These are phyloP conservation scores for Dalbergia cochinchinensis DNA, from an alignment of 306 rosid species.

Conservation along the genomic window DNA sequence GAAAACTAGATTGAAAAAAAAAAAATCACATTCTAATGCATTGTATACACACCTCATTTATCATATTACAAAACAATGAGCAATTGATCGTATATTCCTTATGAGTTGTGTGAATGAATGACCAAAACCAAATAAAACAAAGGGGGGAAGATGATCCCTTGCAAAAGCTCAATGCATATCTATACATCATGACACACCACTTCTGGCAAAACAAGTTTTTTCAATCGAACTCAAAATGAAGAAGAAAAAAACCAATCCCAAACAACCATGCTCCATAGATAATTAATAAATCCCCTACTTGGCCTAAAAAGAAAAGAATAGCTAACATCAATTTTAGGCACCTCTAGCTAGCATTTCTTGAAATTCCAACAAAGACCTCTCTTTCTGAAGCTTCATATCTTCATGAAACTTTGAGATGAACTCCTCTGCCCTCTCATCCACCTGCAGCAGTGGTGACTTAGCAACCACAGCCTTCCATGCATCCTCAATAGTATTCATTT, in stretches of 20 bases:
- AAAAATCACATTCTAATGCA: neutral
- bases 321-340: constrained; percentile 19
- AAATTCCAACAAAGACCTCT: constrained; percentile 49
- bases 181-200: neutral
- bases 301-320: neutral
- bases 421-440: constrained; percentile 63
- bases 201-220: neutral
- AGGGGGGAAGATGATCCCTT: neutral
- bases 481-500: constrained; percentile 47
- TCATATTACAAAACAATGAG: constrained; percentile 10
- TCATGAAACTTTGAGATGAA: constrained; percentile 64
- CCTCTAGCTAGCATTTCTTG: constrained; percentile 48
- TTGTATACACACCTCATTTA: constrained; percentile 23
- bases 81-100: constrained; percentile 1
- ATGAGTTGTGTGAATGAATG: constrained; percentile 13
- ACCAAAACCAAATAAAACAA: constrained; percentile 3
- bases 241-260: constrained; percentile 13
- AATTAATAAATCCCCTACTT: neutral
- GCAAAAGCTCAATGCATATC: neutral
- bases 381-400: constrained; percentile 53
- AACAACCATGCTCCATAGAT: neutral
- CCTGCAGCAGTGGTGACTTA: constrained; percentile 47
- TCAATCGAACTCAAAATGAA: neutral
- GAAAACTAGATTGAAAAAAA: neutral
- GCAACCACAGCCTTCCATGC: constrained; percentile 55